Conservation (phyloP, 1,139 yeast species). For the Protomyces pachydermus region DNA sequence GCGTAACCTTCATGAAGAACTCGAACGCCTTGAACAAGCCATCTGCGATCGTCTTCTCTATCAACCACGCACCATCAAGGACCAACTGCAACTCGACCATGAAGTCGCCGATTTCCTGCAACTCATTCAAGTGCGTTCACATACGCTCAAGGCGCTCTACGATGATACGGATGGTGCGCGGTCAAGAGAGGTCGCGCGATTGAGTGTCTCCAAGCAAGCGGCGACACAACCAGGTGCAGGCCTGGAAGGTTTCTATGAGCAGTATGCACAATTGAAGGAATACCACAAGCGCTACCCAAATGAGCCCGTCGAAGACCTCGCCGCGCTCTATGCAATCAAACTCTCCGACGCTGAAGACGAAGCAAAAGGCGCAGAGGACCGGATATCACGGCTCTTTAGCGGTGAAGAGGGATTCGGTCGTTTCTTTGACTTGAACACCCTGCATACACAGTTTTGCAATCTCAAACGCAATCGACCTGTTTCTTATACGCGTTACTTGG, state of each 20-base stretch:
- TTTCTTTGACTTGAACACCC: constrained; percentile 52
- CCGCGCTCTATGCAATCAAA: constrained; percentile 38
- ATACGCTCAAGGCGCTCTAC: constrained; percentile 36
- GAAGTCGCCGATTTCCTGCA: constrained; percentile 56
- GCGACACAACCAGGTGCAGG: constrained; percentile 31
- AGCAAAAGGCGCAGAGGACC: constrained; percentile 28
- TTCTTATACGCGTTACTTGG: constrained; percentile 53
- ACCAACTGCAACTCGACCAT: constrained; percentile 58
- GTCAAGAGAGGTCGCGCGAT: constrained; percentile 24
- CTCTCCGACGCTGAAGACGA: constrained; percentile 24
- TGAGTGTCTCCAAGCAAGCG: constrained; percentile 22
- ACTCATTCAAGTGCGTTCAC: constrained; percentile 46
- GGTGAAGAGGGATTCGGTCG: constrained; percentile 63
- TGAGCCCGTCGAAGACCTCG: constrained; percentile 41
- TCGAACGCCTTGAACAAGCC: constrained; percentile 53
- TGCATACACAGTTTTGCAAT: constrained; percentile 52
- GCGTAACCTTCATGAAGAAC: constrained; percentile 35
- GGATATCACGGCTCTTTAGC: constrained; percentile 49
- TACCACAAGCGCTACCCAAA: constrained; percentile 39
- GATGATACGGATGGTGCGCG: constrained; percentile 32
- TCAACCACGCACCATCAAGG: constrained; percentile 38
- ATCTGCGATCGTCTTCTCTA: constrained; percentile 47
- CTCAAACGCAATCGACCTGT: constrained; percentile 40
- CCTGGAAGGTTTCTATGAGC: constrained; percentile 47
- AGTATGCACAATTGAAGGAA: constrained; percentile 41